Evolutionary conservation across 2,329 filamentous ascomycete genomes (phyloP).

Genomic region (Fusarium guadeloupense): DNA sequence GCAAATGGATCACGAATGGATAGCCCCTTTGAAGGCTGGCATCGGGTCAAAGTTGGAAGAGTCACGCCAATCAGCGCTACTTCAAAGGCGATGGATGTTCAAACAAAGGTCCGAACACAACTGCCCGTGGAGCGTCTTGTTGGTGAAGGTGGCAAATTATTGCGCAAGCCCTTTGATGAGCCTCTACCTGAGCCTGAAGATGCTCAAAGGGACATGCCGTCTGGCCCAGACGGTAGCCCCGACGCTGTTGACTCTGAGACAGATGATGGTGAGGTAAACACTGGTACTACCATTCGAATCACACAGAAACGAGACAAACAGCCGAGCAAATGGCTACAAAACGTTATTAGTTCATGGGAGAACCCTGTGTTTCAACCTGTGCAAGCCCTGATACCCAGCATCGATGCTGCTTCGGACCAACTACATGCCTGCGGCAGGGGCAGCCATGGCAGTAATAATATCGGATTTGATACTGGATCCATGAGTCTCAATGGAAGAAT

Average conservation of each 20-base stretch:
- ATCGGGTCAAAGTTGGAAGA: constrained; percentile 48
- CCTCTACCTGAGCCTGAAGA: constrained; percentile 25
- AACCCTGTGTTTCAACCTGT: constrained; percentile 76
- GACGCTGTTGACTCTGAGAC: background rate
- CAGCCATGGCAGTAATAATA: constrained; percentile 14
- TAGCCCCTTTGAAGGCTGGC: constrained; percentile 51
- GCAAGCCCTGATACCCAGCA: constrained; percentile 56
- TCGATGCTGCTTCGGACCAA: constrained; percentile 35
- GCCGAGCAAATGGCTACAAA: constrained; percentile 64
- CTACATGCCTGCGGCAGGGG: constrained; percentile 2
- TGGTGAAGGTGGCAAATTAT: constrained; percentile 52
- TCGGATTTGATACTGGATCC: constrained; percentile 45
- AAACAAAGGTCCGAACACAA: constrained; percentile 3
- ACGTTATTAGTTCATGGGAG: constrained; percentile 72
- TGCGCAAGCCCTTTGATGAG: constrained; percentile 58
- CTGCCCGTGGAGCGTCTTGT: constrained; percentile 45
- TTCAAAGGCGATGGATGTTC: background rate
- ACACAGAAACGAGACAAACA: constrained; percentile 12
- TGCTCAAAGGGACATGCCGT: background rate
- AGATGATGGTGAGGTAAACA: background rate
- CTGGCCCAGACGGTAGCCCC: background rate
- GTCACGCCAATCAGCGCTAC: constrained; percentile 5
- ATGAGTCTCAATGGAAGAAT: constrained; percentile 57
- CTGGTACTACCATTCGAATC: background rate
- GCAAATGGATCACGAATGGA: background rate